Evolutionary conservation across 768 basidiomycete species (phyloP), one percentile per base, ranked within the genome.

Genomic region (Trametes coccinea): DNA sequence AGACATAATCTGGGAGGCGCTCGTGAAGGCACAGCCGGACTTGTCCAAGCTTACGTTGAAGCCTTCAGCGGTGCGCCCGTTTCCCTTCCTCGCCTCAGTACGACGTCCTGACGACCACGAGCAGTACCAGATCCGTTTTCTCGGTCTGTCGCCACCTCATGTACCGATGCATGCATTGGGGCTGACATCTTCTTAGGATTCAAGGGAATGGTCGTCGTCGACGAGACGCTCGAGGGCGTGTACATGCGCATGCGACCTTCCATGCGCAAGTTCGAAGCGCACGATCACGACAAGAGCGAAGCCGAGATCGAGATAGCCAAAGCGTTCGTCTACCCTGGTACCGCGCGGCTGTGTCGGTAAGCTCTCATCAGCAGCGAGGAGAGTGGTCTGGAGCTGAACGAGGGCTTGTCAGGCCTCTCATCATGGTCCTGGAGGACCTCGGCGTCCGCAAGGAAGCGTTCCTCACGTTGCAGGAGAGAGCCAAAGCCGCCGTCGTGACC

Each of bases 191-290:
- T 3, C 14, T 33, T 39, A 68, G 69, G 71, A 2, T 92, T 81
- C 73, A 95, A 95, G 71, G 93, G 93, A 0, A 83, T 94, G 16
- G 88, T 94, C 1, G 80, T 76, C 2, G 80, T 93, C 9, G 91
- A 94, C 68, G 73, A 67, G 4, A 56, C 58, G 17, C 68, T 90
- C 2, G 75, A 81, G 45, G 85, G 84, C 0, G 82, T 85, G 46
- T 78, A 78, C 13, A 89, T 93, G 87, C 79, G 87, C 31, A 69
- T 92, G 16, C 78, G 92, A 33, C 73, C 75, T 3, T 88, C 87
- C 0, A 92, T 93, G 90, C 79, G 78, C 31, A 93, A 94, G 67
- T 93, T 92, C 62, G 72, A 79, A 14, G 83, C 80, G 7, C 79
- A 39, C 31, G 54, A 77, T 1, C 79, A 39, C 31, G 54, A 77